Evolutionary conservation across 306 rosid genomes (phyloP).

Genomic region (Cercis canadensis): DNA sequence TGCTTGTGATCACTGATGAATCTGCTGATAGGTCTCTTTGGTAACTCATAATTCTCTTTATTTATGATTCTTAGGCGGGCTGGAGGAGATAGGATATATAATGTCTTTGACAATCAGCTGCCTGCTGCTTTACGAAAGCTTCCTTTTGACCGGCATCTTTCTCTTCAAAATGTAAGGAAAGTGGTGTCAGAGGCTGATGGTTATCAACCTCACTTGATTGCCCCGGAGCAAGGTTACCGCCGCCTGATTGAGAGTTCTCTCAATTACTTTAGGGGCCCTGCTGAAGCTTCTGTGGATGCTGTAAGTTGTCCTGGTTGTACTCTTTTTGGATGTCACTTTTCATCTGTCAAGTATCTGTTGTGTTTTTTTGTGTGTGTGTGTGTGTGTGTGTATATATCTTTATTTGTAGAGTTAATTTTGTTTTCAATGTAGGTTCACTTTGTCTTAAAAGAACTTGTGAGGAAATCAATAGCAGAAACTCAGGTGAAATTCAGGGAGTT

Average conservation of each 20-base stretch:
- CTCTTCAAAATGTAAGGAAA: constrained; percentile 78
- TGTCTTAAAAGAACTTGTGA: constrained; percentile 68
- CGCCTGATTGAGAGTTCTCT: constrained; percentile 63
- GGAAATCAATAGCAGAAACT: constrained; percentile 68
- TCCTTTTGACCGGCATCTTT: constrained; percentile 92
- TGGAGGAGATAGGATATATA: constrained; percentile 91
- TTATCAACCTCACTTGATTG: too few relatives aligned
- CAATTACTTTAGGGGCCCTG: constrained; percentile 63
- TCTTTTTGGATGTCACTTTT: too few relatives aligned
- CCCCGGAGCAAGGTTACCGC: constrained; percentile 74
- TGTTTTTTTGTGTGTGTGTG: constrained; percentile 7
- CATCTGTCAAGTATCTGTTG: too few relatives aligned
- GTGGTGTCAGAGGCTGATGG: constrained; percentile 71
- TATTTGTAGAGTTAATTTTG: too few relatives aligned
- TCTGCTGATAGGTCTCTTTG: too few relatives aligned
- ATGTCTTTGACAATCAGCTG: constrained; percentile 91
- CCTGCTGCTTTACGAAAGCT: constrained; percentile 89
- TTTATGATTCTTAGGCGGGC: constrained; percentile 78
- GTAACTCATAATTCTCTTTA: too few relatives aligned
- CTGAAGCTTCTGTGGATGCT: constrained; percentile 76
- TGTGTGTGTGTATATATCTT: neutral
- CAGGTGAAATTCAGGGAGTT: too few relatives aligned
- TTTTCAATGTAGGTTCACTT: constrained; percentile 78
- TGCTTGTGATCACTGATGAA: too few relatives aligned
- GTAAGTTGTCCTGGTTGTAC: constrained; percentile 46